phyloP scores from a whole-genome alignment of 2,329 filamentous ascomycete genomes.

The Pyrenophora teres region DNA sequence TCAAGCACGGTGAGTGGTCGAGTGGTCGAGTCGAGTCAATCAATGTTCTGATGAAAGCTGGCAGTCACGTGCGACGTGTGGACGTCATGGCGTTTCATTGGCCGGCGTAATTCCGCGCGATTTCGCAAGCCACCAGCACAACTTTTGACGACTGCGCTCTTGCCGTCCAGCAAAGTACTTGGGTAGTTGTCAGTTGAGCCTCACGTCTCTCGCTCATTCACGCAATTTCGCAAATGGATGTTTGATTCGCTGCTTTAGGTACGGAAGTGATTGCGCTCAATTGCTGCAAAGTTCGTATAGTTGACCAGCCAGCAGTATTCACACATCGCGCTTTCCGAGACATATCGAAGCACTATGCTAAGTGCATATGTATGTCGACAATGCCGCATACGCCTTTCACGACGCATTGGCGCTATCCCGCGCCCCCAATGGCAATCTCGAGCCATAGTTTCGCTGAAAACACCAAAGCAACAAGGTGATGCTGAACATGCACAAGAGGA shows the following conservation, averaged over 20 bases:
- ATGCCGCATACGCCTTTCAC: slow-evolving; percentile 34
- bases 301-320: slow-evolving; percentile 7
- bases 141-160: slow-evolving; percentile 1
- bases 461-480: slow-evolving; percentile 10
- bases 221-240: neutral
- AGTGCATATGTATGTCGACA: slow-evolving; percentile 42
- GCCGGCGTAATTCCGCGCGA: slow-evolving; percentile 9
- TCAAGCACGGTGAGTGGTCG: neutral
- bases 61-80: slow-evolving; percentile 30
- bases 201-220: neutral
- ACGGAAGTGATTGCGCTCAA: neutral
- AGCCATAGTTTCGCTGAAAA: slow-evolving; percentile 40
- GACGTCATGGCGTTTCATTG: slow-evolving; percentile 17
- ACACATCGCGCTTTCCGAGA: neutral
- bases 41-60: neutral
- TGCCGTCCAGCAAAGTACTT: neutral
- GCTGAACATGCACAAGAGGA: slow-evolving; percentile 10
- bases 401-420: slow-evolving; percentile 13
- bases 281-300: neutral
- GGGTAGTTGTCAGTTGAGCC: neutral
- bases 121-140: slow-evolving; percentile 3
- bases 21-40: neutral
- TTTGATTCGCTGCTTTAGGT: slow-evolving; percentile 1
- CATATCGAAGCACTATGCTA: slow-evolving; percentile 29
- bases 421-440: slow-evolving; percentile 37